Base-by-base conservation (phyloP, 257 asterid genomes). In the Solanum bukasovii region DNA sequence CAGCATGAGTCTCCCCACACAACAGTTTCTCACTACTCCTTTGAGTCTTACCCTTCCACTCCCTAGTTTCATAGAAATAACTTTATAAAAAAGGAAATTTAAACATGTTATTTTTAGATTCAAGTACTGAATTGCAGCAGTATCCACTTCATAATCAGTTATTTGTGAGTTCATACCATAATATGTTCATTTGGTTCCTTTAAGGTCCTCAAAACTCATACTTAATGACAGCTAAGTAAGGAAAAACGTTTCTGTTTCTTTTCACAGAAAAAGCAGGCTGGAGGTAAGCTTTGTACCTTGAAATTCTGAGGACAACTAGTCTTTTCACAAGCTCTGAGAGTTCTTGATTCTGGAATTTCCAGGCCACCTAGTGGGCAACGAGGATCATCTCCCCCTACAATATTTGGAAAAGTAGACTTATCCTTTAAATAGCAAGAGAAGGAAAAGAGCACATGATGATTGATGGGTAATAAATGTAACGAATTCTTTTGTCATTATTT, bases 311-410 rank as follows among this genome's bases (percentile, higher is more conserved):
- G 37, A 5, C 88, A 79, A 40, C 73, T 81, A 74, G 91, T 89
- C 82, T 92, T 81, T 63, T 87, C 92, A 63, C 85, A 95, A 35
- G 83, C 78, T 88, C 91, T 37, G 34, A 77, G 73, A 18, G 95
- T 91, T 89, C 83, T 93, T 65, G 94, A 88, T 89, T 86, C 93
- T 27, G 95, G 92, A 89, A 92, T 92, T 87, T 94, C 90, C 83
- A 95, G 87, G 68, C 99, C 98, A 82, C 63, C 88, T 34, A 92
- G 84, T 35, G 99, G 98, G 84, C 98, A 93, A 35, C 99, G 99
- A 34, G 97, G 98, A 90, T 97, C 98, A 33, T 93, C 90, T 87
- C 90, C 90, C 14, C 98, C 99, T 96, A 87, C 74, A 27, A 75
- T 37, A 37, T 75, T 75, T 83, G 52, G 33, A 29, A 67, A 74